Conservation (phyloP, 2,329 filamentous ascomycete genomes). For the Trichoderma sp. region DNA sequence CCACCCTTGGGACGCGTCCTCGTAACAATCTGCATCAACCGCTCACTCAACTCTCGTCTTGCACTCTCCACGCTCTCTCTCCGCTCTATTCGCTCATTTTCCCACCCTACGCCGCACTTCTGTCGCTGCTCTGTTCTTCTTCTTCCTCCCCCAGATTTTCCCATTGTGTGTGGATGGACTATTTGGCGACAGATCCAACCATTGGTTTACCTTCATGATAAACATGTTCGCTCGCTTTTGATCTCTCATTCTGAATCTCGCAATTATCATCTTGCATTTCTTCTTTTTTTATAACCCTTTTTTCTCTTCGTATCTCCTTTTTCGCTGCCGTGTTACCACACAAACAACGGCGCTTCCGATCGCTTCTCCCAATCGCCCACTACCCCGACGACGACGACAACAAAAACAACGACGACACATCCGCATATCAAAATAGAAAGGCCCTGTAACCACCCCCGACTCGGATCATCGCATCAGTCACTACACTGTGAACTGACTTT, state of each 20-base stretch:
- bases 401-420: background rate
- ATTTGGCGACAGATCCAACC: slow-evolving; percentile 26
- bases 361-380: background rate
- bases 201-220: slow-evolving; percentile 23
- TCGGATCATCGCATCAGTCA: background rate
- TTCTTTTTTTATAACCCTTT: background rate
- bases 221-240: slow-evolving; percentile 26
- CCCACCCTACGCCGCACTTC: background rate
- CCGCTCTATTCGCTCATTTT: slow-evolving; percentile 11
- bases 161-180: slow-evolving; percentile 24
- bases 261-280: background rate
- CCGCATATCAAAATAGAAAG: background rate
- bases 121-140: slow-evolving; percentile 11
- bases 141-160: slow-evolving; percentile 23
- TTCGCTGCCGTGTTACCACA: background rate
- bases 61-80: background rate
- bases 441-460: background rate
- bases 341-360: slow-evolving; percentile 13
- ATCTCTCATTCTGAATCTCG: slow-evolving; percentile 21
- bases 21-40: slow-evolving; percentile 16
- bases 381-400: background rate
- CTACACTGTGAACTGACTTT: background rate
- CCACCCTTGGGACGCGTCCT: slow-evolving; percentile 25
- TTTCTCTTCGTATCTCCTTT: slow-evolving; percentile 11
- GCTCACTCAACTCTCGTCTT: background rate